Evolutionary conservation across 345 rosid species (phyloP), one percentile per base, ranked within the genome.

Genomic region (Salix exigua): DNA sequence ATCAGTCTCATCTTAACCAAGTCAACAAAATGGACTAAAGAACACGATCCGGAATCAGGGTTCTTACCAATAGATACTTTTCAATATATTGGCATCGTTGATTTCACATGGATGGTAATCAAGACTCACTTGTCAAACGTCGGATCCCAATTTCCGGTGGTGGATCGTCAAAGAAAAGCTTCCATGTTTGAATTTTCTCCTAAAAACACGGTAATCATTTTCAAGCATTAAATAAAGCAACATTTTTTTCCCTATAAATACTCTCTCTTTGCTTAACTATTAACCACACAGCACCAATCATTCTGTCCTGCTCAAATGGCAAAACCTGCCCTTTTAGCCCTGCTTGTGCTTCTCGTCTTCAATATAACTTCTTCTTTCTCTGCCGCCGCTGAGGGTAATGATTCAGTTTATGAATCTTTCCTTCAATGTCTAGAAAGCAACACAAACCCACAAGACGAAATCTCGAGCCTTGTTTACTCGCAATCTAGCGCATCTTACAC

Each of bases 401-500:
- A 80, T 6, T 30, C 82, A 0, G 72, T 80, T 37, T 85, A 87
- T 51, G 60, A 84, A 58, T 70, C 83, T 28, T 81, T 90, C 28
- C 78, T 89, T 60, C 79, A 74, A 42, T 90, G 94, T 75, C 68
- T 90, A 9, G 26, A 77, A 23, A 78, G 46, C 67, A 86, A 86
- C 72, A 73, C 88, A 8, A 17, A n/a, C 2, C 12, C 85, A 2
- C 30, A 66, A 21, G 74, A 81, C 12, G 8, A 70, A 14, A 48
- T 88, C 64, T 28, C 91, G n/a, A 71, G 64, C 77, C 81, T 87
- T 1, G 81, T 90, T 18, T 77, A 50, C 72, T 23, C 88, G 6
- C 75, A 78, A 21, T 70, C 81, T 4, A 87, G 79, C 16, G n/a
- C 88, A 5, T 72, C 89, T 5, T 90, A 78, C 79, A 26, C 86